A percentile compares a stretch with the other conserved stretches of the same genome.
These are phyloP conservation scores for Mycena amicta DNA, from an alignment of 768 basidiomycete genomes.

Conservation along the genomic window DNA sequence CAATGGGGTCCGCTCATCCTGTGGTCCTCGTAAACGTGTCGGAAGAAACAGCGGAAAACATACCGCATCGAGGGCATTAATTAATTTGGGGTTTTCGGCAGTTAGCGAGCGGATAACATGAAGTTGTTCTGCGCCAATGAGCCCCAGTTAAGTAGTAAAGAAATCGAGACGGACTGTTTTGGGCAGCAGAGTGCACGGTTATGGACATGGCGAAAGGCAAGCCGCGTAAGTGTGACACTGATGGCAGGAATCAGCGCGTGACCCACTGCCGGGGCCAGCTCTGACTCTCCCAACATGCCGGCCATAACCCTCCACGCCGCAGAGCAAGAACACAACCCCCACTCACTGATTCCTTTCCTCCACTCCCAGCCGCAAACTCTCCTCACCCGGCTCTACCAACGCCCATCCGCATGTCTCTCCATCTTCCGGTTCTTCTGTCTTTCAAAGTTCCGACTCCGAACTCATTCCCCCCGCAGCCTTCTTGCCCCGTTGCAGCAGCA, in stretches of 20 bases:
- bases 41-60: constrained; percentile 9
- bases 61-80: constrained; percentile 69
- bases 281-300: constrained; percentile 26
- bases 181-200: constrained; percentile 66
- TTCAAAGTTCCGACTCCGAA: constrained; percentile 8
- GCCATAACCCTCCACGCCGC: constrained; percentile 24
- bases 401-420: constrained; percentile 86
- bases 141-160: constrained; percentile 6
- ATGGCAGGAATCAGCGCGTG: neutral
- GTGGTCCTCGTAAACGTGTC: neutral
- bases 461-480: constrained; percentile 49
- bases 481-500: constrained; percentile 81
- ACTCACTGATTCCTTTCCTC: constrained; percentile 76
- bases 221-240: constrained; percentile 24
- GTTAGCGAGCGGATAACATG: constrained; percentile 69
- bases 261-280: constrained; percentile 31
- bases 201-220: constrained; percentile 40
- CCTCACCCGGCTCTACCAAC: constrained; percentile 77
- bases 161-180: constrained; percentile 48
- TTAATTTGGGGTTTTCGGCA: constrained; percentile 58
- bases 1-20: constrained; percentile 83
- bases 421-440: constrained; percentile 71
- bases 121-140: constrained; percentile 58
- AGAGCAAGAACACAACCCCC: constrained; percentile 41
- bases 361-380: constrained; percentile 79